phyloP scores from a whole-genome alignment of 306 rosid species.

The Hippophae rhamnoides region DNA sequence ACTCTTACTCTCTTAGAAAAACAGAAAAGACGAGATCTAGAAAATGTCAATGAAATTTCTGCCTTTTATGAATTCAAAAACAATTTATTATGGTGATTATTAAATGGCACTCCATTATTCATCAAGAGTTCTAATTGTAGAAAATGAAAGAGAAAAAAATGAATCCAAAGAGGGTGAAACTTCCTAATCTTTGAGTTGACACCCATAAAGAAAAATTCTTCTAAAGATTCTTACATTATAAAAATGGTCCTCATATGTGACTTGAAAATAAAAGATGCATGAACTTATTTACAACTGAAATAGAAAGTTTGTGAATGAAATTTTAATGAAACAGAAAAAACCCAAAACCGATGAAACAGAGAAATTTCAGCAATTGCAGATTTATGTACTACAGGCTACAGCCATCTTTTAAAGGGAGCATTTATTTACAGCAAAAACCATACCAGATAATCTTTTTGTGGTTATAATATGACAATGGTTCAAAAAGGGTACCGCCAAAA shows the following conservation, averaged over 20 bases:
- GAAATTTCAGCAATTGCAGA: neutral
- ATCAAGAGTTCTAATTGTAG: too few species aligned
- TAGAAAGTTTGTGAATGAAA: neutral
- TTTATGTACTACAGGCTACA: conserved; percentile 1
- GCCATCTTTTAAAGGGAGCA: conserved; percentile 1
- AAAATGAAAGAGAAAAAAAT: too few species aligned
- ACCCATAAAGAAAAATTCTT: conserved; percentile 4
- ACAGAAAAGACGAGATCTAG: too few species aligned
- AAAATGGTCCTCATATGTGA: conserved; percentile 7
- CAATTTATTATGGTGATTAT: neutral
- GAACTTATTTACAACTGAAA: neutral
- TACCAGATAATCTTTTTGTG: too few species aligned
- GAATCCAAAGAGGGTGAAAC: neutral
- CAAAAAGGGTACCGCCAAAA: conserved; percentile 5
- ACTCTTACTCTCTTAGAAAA: too few species aligned
- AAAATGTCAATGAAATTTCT: too few species aligned
- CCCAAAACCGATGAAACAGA: conserved; percentile 9
- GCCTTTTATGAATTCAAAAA: too few species aligned
- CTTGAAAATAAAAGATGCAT: conserved; percentile 8
- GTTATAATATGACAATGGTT: neutral
- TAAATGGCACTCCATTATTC: neutral
- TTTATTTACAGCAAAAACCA: neutral
- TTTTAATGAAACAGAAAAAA: conserved; percentile 10
- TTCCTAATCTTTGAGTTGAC: neutral
- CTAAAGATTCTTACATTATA: conserved; percentile 10